These are phyloP conservation scores for Claviceps africana DNA, from an alignment of 2,329 filamentous ascomycete species.

Conservation along the genomic window DNA sequence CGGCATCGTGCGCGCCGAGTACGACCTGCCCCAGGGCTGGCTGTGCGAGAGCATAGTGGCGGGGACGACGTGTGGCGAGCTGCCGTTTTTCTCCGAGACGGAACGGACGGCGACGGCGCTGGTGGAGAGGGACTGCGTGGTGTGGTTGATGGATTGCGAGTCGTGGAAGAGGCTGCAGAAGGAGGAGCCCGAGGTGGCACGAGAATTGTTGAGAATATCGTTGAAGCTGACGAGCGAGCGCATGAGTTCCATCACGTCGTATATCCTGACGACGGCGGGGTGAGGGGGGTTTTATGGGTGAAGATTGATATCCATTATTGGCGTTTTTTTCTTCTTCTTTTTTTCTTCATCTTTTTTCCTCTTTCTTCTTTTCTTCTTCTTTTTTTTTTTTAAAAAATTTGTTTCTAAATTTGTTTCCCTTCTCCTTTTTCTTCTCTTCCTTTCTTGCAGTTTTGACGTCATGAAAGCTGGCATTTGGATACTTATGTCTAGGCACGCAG, in stretches of 20 bases:
- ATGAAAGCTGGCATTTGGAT: too few species aligned
- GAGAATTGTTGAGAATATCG: conserved; percentile 74
- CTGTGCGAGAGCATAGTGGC: conserved; percentile 87
- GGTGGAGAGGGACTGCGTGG: conserved; percentile 67
- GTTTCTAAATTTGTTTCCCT: too few species aligned
- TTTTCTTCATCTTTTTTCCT: background rate
- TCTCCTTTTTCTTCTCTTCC: too few species aligned
- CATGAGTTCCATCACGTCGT: conserved; percentile 56
- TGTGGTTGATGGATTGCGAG: conserved; percentile 64
- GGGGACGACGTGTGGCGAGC: conserved; percentile 86
- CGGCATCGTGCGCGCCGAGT: conserved; percentile 80
- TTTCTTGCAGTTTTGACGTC: too few species aligned
- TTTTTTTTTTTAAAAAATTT: background rate
- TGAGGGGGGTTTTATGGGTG: conserved; percentile 10
- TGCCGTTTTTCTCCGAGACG: conserved; percentile 93
- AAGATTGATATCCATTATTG: background rate
- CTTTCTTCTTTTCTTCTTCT: background rate
- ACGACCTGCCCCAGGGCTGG: conserved; percentile 75
- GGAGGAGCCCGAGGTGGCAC: conserved; percentile 61
- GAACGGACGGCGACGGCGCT: conserved; percentile 72
- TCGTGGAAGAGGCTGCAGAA: conserved; percentile 61
- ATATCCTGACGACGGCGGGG: conserved; percentile 36
- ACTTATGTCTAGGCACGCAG: too few species aligned
- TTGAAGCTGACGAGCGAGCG: conserved; percentile 89
- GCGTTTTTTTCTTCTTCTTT: background rate